These are phyloP conservation scores for Magnusiomyces clavatus DNA, from an alignment of 1,139 yeast genomes.

Conservation along the genomic window DNA sequence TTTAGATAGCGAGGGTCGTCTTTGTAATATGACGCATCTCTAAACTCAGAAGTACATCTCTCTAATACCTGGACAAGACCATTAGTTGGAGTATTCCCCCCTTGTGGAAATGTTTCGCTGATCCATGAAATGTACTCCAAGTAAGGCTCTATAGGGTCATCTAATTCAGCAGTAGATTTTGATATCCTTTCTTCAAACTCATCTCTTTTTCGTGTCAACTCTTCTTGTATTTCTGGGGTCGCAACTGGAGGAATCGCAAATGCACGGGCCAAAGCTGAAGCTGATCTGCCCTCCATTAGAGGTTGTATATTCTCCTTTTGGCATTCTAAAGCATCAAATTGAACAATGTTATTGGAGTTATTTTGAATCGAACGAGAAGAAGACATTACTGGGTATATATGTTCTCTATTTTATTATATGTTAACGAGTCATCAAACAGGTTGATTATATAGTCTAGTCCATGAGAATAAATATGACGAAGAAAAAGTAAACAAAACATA, in stretches of 20 bases:
- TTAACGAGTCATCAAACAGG: neutral
- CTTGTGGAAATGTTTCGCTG: conserved; percentile 58
- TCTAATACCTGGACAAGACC: conserved; percentile 63
- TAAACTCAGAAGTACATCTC: conserved; percentile 61
- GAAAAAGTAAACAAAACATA: neutral
- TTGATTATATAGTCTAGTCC: neutral
- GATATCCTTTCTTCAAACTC: conserved; percentile 36
- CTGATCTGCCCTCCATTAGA: conserved; percentile 63
- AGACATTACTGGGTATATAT: too few relatives aligned
- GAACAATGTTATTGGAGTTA: conserved; percentile 21
- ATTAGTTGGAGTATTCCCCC: conserved; percentile 46
- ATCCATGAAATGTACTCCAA: conserved; percentile 71
- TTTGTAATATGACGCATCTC: conserved; percentile 58
- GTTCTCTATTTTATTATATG: too few relatives aligned
- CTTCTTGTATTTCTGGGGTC: conserved; percentile 20
- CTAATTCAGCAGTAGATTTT: conserved; percentile 46
- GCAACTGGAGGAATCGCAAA: conserved; percentile 30
- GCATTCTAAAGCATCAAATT: conserved; percentile 50
- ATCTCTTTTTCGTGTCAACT: conserved; percentile 18
- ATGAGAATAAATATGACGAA: neutral
- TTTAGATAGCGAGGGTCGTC: conserved; percentile 75
- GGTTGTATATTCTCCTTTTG: conserved; percentile 81
- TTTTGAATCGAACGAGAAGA: too few relatives aligned
- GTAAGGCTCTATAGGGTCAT: conserved; percentile 75
- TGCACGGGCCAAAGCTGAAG: conserved; percentile 44